Percentiles rank a stretch among this genome's conserved stretches.
phyloP scores from a whole-genome alignment of 116 monocot genomes.

The Zostera marina region DNA sequence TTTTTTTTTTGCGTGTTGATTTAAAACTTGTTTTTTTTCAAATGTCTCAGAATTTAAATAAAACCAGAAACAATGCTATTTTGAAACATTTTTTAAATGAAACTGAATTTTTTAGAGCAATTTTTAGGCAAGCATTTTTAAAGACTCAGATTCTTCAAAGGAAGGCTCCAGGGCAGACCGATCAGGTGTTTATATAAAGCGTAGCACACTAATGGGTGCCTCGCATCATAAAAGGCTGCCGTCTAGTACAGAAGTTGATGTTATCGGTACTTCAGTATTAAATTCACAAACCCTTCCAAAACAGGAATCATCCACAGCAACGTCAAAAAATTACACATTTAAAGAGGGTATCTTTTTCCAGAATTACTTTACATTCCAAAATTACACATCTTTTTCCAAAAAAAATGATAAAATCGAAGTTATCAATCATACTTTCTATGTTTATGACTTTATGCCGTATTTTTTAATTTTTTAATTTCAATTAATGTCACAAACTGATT shows the following conservation, averaged over 20 bases:
- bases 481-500: not conserved
- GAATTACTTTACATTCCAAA: not conserved
- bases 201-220: conserved; percentile 14
- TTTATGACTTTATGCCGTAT: conserved; percentile 1
- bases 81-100: not conserved
- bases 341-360: conserved; percentile 54
- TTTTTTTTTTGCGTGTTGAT: too few relatives aligned
- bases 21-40: too few relatives aligned
- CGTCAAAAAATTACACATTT: conserved; percentile 73
- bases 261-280: conserved; percentile 51
- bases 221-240: conserved; percentile 48
- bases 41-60: too few relatives aligned
- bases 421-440: not conserved
- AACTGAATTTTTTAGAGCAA: not conserved
- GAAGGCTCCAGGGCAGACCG: conserved; percentile 37
- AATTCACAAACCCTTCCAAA: conserved; percentile 65
- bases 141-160: conserved; percentile 45
- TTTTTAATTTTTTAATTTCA: not conserved
- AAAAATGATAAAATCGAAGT: not conserved
- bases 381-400: not conserved
- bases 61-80: not conserved
- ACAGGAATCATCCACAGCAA: conserved; percentile 69
- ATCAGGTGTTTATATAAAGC: conserved; percentile 24
- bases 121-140: conserved; percentile 16
- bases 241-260: conserved; percentile 82